phyloP scores from a whole-genome alignment of 768 basidiomycete species.

The Coprinopsis strossmayeri region DNA sequence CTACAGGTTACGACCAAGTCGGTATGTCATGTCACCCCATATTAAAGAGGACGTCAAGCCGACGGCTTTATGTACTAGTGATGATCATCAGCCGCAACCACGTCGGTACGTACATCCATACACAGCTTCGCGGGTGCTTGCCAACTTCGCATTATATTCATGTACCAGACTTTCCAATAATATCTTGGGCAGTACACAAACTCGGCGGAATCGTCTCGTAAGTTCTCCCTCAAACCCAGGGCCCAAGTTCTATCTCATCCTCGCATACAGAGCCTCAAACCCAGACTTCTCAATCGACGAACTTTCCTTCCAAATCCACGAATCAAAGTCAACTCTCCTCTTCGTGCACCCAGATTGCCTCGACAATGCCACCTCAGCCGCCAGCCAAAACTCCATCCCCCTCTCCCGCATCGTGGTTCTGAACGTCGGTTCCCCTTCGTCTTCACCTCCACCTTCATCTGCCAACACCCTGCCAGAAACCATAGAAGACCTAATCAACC shows the following conservation, averaged over 20 bases:
- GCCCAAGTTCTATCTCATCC: background rate
- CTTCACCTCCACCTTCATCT: no score
- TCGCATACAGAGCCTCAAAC: slow-evolving; percentile 42
- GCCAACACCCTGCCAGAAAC: slow-evolving; percentile 20
- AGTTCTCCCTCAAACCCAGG: slow-evolving; percentile 17
- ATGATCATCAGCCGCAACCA: slow-evolving; percentile 64
- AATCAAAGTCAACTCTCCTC: slow-evolving; percentile 40
- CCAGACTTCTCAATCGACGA: slow-evolving; percentile 49
- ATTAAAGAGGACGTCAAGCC: no score
- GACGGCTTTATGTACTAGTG: slow-evolving; percentile 37
- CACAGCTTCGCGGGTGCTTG: background rate
- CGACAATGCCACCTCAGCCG: slow-evolving; percentile 35
- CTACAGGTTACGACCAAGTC: background rate
- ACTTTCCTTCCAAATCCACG: slow-evolving; percentile 46
- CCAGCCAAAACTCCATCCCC: slow-evolving; percentile 28
- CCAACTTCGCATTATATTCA: background rate
- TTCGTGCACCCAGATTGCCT: slow-evolving; percentile 42
- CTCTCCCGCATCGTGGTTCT: slow-evolving; percentile 38
- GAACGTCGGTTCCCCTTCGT: no score
- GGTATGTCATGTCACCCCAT: no score
- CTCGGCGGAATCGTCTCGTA: slow-evolving; percentile 54
- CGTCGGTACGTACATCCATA: slow-evolving; percentile 34
- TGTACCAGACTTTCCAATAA: slow-evolving; percentile 49
- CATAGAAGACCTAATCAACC: background rate
- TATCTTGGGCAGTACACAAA: slow-evolving; percentile 49